Evolutionary conservation across 441 rosid species (phyloP).

Genomic region (Eruca vesicaria): DNA sequence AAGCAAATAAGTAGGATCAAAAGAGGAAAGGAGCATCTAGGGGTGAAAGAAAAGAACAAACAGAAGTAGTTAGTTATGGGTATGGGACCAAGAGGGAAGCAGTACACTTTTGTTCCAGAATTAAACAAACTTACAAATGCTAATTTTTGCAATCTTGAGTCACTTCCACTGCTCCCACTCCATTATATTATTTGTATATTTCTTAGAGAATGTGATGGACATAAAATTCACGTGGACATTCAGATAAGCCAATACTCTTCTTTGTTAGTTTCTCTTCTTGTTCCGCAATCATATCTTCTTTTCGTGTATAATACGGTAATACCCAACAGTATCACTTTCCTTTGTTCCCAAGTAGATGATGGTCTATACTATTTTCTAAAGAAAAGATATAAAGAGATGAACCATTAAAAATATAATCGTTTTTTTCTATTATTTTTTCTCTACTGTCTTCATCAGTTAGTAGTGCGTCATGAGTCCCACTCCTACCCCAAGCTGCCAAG

Average conservation of each 20-base stretch:
- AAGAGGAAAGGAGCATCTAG: constrained; percentile 17
- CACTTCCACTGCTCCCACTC: constrained; percentile 28
- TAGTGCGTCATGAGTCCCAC: not conserved
- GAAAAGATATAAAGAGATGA: not conserved
- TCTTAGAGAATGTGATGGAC: constrained; percentile 20
- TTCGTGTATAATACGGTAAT: constrained; percentile 18
- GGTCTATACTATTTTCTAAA: not conserved
- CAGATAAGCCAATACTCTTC: not conserved
- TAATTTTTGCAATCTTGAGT: constrained; percentile 29
- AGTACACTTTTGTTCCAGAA: constrained; percentile 19
- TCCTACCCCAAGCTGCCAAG: not conserved
- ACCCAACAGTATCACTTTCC: constrained; percentile 18
- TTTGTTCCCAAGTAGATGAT: not conserved
- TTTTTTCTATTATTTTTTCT: not conserved
- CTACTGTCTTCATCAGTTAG: not conserved
- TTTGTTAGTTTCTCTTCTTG: constrained; percentile 13
- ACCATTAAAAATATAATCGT: not conserved
- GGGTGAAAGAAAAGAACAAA: constrained; percentile 28
- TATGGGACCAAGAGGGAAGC: constrained; percentile 29
- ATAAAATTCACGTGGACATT: constrained; percentile 26
- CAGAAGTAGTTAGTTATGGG: constrained; percentile 16
- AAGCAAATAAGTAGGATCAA: not conserved
- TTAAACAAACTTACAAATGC: constrained; percentile 35
- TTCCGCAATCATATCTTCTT: constrained; percentile 28
- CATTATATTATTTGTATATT: not conserved